Evolutionary conservation across 179 eudicot species (phyloP), one percentile per base, ranked within the genome.

Genomic region (Dionaea muscipula): DNA sequence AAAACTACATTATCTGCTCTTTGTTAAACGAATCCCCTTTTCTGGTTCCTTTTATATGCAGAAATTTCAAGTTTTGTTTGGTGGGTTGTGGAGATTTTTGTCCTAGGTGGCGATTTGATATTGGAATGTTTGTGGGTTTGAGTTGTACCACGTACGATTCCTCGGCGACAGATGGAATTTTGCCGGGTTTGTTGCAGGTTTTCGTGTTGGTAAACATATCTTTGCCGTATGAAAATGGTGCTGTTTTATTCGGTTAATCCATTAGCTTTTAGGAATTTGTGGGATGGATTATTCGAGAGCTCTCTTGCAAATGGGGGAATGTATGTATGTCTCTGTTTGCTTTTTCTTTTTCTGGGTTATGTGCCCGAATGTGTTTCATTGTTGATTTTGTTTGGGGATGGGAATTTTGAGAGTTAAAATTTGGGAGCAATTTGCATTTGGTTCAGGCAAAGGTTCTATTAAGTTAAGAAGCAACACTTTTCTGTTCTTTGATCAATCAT

Each of bases 111-210:
- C 24, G 24, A 18, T 47, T 52, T 14, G 39, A 28, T 20, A 41
- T 22, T 47, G 16, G 13, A 22, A 26, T 26, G 28, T 57, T 52
- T 33, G 39, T 26, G 19, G 45, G 40, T 50, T 31, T 52, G 22
- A 15, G 37, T 27, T 21, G 5, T 65, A 63, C 67, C 47, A 67
- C 62, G 64, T 64, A 36, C 26, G 26, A 45, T 40, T 59, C 47
- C 52, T 56, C 51, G 62, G 56, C 43, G 70, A 56, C 74, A 64
- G 72, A 52, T 51, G 54, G 59, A 45, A 59, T 53, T 44, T 8
- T 7, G 44, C 58, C 53, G 72, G 63, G 26, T 43, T 72, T 65
- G 58, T 43, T 57, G 46, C 33, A 59, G 63, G 68, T 57, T 53
- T 48, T 33, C 77, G 79, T 41, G 70, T 68, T 58, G 53, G 9